phyloP scores from a whole-genome alignment of 257 asterid species.

The Capsicum baccatum region DNA sequence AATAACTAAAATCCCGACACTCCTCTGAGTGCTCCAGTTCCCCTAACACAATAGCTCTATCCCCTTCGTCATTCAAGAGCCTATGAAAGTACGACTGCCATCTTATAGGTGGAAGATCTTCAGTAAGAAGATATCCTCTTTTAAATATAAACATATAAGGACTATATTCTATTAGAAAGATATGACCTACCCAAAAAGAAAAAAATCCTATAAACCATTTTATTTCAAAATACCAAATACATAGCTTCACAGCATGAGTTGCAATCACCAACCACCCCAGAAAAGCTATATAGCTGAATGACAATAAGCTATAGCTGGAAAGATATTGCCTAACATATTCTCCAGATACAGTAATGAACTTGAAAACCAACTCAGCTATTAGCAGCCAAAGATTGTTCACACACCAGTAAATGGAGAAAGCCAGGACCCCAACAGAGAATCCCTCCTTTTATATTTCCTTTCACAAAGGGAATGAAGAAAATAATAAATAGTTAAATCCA shows the following conservation, averaged over 20 bases:
- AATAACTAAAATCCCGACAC: too few species aligned
- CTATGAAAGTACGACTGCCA: too few species aligned
- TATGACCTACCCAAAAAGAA: not conserved
- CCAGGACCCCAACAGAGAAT: not conserved
- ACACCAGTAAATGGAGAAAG: not conserved
- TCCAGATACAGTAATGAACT: not conserved
- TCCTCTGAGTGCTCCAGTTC: too few species aligned
- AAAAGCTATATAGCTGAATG: constrained; percentile 9
- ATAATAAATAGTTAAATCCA: not conserved
- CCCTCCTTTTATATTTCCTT: constrained; percentile 21
- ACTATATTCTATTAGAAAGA: constrained; percentile 7
- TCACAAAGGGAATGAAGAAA: not conserved
- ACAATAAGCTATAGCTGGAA: constrained; percentile 20
- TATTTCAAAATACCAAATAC: not conserved
- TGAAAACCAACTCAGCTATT: constrained; percentile 21
- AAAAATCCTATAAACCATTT: constrained; percentile 14
- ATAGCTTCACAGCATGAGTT: not conserved
- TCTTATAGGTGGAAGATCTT: not conserved
- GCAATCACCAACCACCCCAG: not conserved
- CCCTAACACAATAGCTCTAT: too few species aligned
- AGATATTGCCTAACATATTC: constrained; percentile 15
- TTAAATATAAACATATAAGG: not conserved
- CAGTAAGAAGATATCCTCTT: not conserved
- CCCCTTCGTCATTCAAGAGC: too few species aligned
- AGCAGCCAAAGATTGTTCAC: not conserved